Evolutionary conservation across 2,329 filamentous ascomycete genomes (phyloP), one percentile per base, ranked within the genome.

Genomic region (Hirsutella minnesotensis): DNA sequence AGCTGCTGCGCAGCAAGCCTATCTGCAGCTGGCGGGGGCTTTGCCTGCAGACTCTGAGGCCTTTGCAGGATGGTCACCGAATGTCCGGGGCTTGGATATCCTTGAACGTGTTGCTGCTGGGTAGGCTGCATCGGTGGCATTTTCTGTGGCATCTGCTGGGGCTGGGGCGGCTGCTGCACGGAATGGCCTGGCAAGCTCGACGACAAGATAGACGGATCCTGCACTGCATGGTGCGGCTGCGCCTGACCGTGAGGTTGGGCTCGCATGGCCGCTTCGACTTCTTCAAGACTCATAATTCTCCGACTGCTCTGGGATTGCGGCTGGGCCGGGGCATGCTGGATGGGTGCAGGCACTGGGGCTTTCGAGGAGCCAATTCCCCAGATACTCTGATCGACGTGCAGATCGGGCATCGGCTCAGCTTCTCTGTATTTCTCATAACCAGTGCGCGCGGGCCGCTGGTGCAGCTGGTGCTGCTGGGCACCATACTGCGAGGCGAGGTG

Each of bases 251-350:
- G 74, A 27, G 77, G 66, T 51, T 89, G 82, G 29, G 76, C 72
- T 46, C 85, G 79, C 82, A 98, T 89, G 49, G 87, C 81, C 42
- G 90, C 90, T 66, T 98, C 92, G 18, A 98, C 89, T 66, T 98
- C 92, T 60, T 96, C 92, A 56, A 98, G 63, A 55, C 87, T 96
- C 83, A 98, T 81, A 66, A 95, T 82, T 68, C 89, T 95, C 55
- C 80, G 79, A 35, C 72, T 58, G 16, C 58, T 50, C 39, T 55
- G 49, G 29, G 60, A 50, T 29, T 55, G 54, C 38, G 52, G 46
- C 38, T 51, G 51, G 19, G 51, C 13, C 10, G n/a, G 29, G 12
- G 48, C 45, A 22, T 54, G 47, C 38, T 52, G 54, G 31, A 53
- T 51, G 24, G 59, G 52, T 21, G 58, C 53, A 49, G 59, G 53